Conservation (phyloP, 108 stramenopile genomes). For the Craspedostauros australis region DNA sequence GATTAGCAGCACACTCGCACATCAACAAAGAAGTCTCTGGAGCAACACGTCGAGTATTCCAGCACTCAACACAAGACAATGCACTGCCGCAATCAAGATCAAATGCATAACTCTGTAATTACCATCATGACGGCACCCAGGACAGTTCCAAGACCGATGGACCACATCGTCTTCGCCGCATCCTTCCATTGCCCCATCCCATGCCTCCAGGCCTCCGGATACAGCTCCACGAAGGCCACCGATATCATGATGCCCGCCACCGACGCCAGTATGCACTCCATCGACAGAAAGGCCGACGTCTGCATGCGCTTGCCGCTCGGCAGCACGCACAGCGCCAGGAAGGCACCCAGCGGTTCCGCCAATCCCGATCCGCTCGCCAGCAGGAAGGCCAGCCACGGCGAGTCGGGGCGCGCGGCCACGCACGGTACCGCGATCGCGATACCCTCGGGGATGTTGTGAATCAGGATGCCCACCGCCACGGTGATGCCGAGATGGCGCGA, state of each 20-base stretch:
- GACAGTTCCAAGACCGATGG: too few species aligned
- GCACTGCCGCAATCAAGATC: too few species aligned
- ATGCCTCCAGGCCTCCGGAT: constrained; percentile 63
- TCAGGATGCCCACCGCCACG: constrained; percentile 71
- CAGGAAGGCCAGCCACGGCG: constrained; percentile 63
- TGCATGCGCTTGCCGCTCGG: neutral
- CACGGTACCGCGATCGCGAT: constrained; percentile 81
- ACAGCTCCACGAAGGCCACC: constrained; percentile 68
- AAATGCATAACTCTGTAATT: too few species aligned
- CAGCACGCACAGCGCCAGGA: constrained; percentile 46
- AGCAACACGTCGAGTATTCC: too few species aligned
- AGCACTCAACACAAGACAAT: too few species aligned
- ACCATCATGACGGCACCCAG: too few species aligned
- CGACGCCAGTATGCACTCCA: constrained; percentile 77
- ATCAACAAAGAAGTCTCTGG: too few species aligned
- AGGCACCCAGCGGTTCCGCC: constrained; percentile 70
- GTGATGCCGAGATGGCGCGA: constrained; percentile 63
- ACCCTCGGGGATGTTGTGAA: constrained; percentile 84
- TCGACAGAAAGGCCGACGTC: constrained; percentile 5
- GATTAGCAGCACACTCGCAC: too few species aligned
- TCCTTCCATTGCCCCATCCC: too few species aligned
- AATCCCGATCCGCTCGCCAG: constrained; percentile 68
- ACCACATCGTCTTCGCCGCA: too few species aligned
- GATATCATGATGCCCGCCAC: constrained; percentile 84
- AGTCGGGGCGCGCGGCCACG: constrained; percentile 66